These are phyloP conservation scores for Carex kokanica DNA, from an alignment of 176 grass and related monocot species.

Conservation along the genomic window DNA sequence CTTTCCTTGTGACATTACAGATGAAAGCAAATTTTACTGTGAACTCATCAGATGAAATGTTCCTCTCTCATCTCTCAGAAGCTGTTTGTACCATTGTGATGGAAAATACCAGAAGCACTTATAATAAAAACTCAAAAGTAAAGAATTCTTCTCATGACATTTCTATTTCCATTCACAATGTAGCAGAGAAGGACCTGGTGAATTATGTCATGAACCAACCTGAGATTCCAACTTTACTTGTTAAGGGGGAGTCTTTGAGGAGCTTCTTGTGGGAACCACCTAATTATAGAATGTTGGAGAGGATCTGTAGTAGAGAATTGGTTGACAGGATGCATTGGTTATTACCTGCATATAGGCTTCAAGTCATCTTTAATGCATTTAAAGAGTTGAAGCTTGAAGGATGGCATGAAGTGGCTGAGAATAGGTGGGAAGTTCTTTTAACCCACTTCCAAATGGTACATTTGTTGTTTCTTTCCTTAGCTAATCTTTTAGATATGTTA, in stretches of 20 bases:
- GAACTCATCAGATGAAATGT: constrained; percentile 59
- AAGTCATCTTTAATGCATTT: constrained; percentile 48
- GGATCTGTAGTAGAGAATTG: constrained; percentile 39
- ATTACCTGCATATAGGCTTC: constrained; percentile 63
- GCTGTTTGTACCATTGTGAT: constrained; percentile 55
- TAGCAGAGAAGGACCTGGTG: constrained; percentile 47
- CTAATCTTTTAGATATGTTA: neutral
- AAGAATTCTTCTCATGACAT: constrained; percentile 61
- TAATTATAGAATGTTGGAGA: constrained; percentile 46
- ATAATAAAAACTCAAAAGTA: constrained; percentile 27
- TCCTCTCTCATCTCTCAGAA: constrained; percentile 69
- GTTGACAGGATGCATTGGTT: constrained; percentile 61
- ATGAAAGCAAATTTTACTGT: constrained; percentile 35
- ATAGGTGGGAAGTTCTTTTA: constrained; percentile 74
- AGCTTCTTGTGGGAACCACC: constrained; percentile 64
- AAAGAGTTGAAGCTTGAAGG: constrained; percentile 58
- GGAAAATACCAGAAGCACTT: constrained; percentile 38
- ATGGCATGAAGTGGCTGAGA: constrained; percentile 49
- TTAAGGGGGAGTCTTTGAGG: constrained; percentile 24
- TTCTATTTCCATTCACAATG: constrained; percentile 56
- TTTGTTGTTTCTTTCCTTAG: constrained; percentile 18
- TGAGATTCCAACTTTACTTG: constrained; percentile 37
- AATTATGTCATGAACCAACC: constrained; percentile 42
- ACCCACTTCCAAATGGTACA: constrained; percentile 91
- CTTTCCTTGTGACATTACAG: constrained; percentile 35